These are phyloP conservation scores for Eustoma russellianum DNA, from an alignment of 257 asterid genomes.

Conservation along the genomic window DNA sequence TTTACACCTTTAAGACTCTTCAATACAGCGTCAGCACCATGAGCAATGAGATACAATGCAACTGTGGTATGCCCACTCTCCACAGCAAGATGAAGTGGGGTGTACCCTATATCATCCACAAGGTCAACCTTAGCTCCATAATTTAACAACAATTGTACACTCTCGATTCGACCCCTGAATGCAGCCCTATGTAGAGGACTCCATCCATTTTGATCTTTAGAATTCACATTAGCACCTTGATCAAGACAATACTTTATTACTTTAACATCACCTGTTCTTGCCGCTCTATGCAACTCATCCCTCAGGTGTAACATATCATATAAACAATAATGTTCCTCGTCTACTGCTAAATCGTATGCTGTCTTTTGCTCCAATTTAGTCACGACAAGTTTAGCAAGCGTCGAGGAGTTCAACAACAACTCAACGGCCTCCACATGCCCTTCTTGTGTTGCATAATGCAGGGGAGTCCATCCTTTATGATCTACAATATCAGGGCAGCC, in stretches of 20 bases:
- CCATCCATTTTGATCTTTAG: conserved; percentile 76
- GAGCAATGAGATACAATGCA: conserved; percentile 45
- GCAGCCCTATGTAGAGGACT: conserved; percentile 66
- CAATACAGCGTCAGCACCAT: conserved; percentile 57
- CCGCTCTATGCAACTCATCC: conserved; percentile 51
- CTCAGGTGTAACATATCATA: conserved; percentile 34
- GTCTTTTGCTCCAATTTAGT: conserved; percentile 42
- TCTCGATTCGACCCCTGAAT: conserved; percentile 54
- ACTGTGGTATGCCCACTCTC: conserved; percentile 53
- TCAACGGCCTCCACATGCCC: conserved; percentile 37
- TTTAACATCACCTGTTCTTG: conserved; percentile 36
- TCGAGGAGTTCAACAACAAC: conserved; percentile 26
- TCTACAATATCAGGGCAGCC: conserved; percentile 33
- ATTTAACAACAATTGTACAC: conserved; percentile 39
- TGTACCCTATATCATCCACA: conserved; percentile 48
- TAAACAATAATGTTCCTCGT: conserved; percentile 28
- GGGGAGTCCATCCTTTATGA: conserved; percentile 38
- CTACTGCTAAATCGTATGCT: conserved; percentile 44
- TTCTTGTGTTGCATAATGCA: conserved; percentile 41
- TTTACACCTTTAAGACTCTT: conserved; percentile 35
- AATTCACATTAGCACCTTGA: conserved; percentile 49
- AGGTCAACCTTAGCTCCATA: conserved; percentile 51
- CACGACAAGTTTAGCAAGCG: conserved; percentile 31
- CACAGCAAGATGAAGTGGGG: conserved; percentile 55
- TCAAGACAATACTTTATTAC: conserved; percentile 37